Evolutionary conservation across 805 yeast species (phyloP).

Genomic region (Kluyveromyces dobzhanskii): DNA sequence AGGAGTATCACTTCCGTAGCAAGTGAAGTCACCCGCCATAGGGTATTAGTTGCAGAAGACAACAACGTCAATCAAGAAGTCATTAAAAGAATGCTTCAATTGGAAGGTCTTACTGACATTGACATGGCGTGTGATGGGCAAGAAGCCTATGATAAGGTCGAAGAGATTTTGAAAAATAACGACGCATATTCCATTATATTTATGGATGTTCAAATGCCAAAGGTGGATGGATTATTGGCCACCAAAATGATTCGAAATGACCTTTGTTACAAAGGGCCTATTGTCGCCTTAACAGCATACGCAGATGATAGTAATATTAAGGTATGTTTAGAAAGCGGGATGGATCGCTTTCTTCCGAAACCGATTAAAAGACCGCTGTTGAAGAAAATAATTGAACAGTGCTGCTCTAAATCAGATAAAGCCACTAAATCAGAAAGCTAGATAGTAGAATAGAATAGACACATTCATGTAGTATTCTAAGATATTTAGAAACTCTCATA

Average conservation of each 20-base stretch:
- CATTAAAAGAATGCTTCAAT: conserved; percentile 72
- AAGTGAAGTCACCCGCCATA: conserved; percentile 12
- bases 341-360: conserved; percentile 84
- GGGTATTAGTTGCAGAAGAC: conserved; percentile 86
- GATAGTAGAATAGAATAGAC: too few relatives aligned
- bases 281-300: conserved; percentile 91
- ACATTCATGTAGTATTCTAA: too few relatives aligned
- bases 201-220: conserved; percentile 98
- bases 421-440: too few relatives aligned
- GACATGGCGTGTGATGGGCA: conserved; percentile 84
- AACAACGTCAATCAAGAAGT: conserved; percentile 93
- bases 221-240: conserved; percentile 80
- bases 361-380: conserved; percentile 73
- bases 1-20: conserved; percentile 17
- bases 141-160: conserved; percentile 70
- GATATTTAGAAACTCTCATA: too few relatives aligned
- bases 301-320: conserved; percentile 87
- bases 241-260: conserved; percentile 64
- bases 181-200: conserved; percentile 62
- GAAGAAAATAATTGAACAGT: conserved; percentile 40
- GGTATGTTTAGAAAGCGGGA: conserved; percentile 82
- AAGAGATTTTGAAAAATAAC: conserved; percentile 35
- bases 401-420: conserved; percentile 14
- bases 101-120: conserved; percentile 71
- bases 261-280: conserved; percentile 56